These are phyloP conservation scores for Zygoascus meyerae DNA, from an alignment of 1,139 yeast genomes.

Conservation along the genomic window DNA sequence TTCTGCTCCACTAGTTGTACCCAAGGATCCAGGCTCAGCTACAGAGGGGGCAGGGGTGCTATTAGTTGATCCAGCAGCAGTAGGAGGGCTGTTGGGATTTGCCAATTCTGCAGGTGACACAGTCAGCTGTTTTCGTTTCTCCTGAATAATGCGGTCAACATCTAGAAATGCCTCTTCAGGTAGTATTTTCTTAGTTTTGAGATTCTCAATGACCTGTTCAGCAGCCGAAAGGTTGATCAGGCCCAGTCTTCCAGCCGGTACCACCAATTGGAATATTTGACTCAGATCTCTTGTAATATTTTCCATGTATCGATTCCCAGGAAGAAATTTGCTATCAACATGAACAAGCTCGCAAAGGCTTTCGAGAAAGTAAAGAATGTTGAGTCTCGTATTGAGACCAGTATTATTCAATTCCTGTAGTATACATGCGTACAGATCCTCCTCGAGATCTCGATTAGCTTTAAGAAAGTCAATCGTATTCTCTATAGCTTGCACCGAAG, in stretches of 20 bases:
- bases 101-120: neutral
- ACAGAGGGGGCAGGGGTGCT: neutral
- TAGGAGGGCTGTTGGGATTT: neutral
- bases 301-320: slow-evolving; percentile 15
- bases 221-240: slow-evolving; percentile 45
- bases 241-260: slow-evolving; percentile 42
- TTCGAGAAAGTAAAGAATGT: slow-evolving; percentile 65
- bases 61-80: neutral
- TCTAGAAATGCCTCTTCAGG: slow-evolving; percentile 2
- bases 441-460: slow-evolving; percentile 53
- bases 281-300: slow-evolving; percentile 43
- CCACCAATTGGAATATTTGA: slow-evolving; percentile 46
- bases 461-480: slow-evolving; percentile 57
- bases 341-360: slow-evolving; percentile 40
- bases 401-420: slow-evolving; percentile 52
- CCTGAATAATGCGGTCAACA: slow-evolving; percentile 1
- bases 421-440: slow-evolving; percentile 66
- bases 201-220: slow-evolving; percentile 23
- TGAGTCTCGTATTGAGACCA: slow-evolving; percentile 54
- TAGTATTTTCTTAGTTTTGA: slow-evolving; percentile 19
- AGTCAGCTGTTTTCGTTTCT: slow-evolving; percentile 2
- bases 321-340: slow-evolving; percentile 5
- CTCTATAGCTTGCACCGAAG: slow-evolving; percentile 52
- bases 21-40: neutral
- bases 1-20: neutral